Conservation (phyloP, 2,329 filamentous ascomycete genomes). For the Ceratocystiopsis sp. region DNA sequence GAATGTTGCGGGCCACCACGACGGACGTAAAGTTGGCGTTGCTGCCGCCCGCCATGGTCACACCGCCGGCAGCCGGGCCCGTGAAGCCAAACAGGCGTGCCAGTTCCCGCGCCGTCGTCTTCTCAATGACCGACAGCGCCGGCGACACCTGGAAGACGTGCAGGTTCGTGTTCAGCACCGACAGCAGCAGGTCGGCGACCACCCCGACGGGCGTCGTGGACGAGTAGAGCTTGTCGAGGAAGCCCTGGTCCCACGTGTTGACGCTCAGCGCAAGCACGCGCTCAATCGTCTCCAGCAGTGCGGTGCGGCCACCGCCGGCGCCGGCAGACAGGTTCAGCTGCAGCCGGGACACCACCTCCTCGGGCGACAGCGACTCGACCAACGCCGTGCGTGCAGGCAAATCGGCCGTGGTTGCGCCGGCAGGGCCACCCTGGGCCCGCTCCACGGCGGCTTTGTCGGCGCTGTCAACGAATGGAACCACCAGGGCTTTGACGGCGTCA, state of each 20-base stretch:
- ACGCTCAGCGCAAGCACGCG: constrained; percentile 70
- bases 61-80: constrained; percentile 53
- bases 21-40: constrained; percentile 75
- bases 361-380: constrained; percentile 44
- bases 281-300: constrained; percentile 53
- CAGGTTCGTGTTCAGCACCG: constrained; percentile 79
- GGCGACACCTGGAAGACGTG: constrained; percentile 93
- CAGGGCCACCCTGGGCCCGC: constrained; percentile 34
- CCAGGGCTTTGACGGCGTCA: constrained; percentile 45
- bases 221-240: constrained; percentile 90
- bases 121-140: constrained; percentile 74
- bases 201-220: constrained; percentile 76
- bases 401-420: constrained; percentile 20
- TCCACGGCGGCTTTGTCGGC: constrained; percentile 45
- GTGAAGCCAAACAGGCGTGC: constrained; percentile 62
- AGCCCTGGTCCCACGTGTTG: constrained; percentile 98
- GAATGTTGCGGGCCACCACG: constrained; percentile 69
- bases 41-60: constrained; percentile 67
- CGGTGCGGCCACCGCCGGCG: constrained; percentile 48
- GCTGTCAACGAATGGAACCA: constrained; percentile 53
- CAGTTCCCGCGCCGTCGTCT: constrained; percentile 55
- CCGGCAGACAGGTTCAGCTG: constrained; percentile 39
- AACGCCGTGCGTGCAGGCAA: constrained; percentile 36
- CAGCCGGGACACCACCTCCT: constrained; percentile 36
- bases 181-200: constrained; percentile 67